Base-by-base conservation (phyloP, 208 protist species). In the Leishmania tarentolae region DNA sequence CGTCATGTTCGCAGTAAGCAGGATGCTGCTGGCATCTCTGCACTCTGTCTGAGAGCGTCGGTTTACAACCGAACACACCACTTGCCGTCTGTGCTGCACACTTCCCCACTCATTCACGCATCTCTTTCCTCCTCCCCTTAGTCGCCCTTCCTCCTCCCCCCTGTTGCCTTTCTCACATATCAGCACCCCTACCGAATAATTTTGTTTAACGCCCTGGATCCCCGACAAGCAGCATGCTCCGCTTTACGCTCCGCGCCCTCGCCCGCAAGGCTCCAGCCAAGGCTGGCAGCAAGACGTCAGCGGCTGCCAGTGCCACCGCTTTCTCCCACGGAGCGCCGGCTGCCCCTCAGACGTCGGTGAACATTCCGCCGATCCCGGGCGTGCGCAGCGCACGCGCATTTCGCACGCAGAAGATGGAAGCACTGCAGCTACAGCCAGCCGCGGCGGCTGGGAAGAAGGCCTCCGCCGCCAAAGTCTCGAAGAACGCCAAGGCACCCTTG, bases 291-390 rank as follows among this genome's bases (percentile, higher is more conserved):
- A 79, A 70, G 77, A 46, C 61, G 19, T 53, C 78, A 35, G 73
- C 75, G 9, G 76, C 75, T 11, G 56, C 79, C 24, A 37, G 53
- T 2, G 0, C 75, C 40, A 66, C 63, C 15, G 56, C 77, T 42
- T 71, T 75, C 47, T 35, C 56, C 50, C 79, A 79, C 31, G 61
- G 76, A 6, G 70, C 75, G 50, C 56, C 59, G 74, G 66, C 77
- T 37, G 56, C 76, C 37, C 46, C 63, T 53, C 68, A 68, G 37
- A 31, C 77, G 13, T 69, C 63, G 47, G 75, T 78, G 31, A 78
- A 11, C 75, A 86, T 86, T 68, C 76, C 80, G 21, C 79, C 85
- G 15, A 86, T 89, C 57, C 86, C 86, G 1, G 82, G 82, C 7
- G 81, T 89, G 56, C 85, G 82, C 61, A 82, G 82, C 68, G 75